phyloP scores from a whole-genome alignment of 768 basidiomycete genomes.

The Basidioascus undulatus region DNA sequence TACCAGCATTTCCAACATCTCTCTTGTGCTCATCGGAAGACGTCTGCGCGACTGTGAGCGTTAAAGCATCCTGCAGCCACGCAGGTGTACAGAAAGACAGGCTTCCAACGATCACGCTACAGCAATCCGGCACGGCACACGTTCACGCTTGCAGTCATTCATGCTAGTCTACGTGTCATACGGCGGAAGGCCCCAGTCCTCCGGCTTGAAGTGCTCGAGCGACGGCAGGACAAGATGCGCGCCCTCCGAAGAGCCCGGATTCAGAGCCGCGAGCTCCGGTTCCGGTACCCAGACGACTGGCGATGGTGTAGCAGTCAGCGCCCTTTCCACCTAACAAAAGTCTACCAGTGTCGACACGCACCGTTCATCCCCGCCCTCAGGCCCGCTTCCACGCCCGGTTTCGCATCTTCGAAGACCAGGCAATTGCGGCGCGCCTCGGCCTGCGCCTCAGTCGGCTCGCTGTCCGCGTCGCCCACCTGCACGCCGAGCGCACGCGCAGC shows the following conservation, averaged over 20 bases:
- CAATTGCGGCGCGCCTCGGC: conserved; percentile 32
- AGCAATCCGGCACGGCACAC: no score
- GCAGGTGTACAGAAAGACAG: no score
- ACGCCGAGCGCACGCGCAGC: conserved; percentile 33
- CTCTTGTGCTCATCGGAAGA: no score
- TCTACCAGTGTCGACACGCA: conserved; percentile 16
- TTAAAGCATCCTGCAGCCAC: no score
- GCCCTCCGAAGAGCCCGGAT: conserved; percentile 18
- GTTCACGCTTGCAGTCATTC: no score
- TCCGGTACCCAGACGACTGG: conserved; percentile 70
- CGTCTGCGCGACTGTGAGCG: no score
- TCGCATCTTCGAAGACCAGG: conserved; percentile 55
- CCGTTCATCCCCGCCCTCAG: conserved; percentile 72
- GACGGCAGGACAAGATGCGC: conserved; percentile 37
- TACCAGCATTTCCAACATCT: no score
- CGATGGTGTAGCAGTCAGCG: no score
- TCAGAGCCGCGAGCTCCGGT: conserved; percentile 31
- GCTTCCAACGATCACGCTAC: no score
- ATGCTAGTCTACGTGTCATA: no score
- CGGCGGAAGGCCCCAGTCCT: conserved; percentile 59
- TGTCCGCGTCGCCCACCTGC: conserved; percentile 12
- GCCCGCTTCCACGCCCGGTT: conserved; percentile 51
- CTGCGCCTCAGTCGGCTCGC: conserved; percentile 18
- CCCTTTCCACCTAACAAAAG: no score
- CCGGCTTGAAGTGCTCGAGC: conserved; percentile 44